phyloP scores from a whole-genome alignment of 192 early-diverging fungal genomes.

The Backusella australiensis region DNA sequence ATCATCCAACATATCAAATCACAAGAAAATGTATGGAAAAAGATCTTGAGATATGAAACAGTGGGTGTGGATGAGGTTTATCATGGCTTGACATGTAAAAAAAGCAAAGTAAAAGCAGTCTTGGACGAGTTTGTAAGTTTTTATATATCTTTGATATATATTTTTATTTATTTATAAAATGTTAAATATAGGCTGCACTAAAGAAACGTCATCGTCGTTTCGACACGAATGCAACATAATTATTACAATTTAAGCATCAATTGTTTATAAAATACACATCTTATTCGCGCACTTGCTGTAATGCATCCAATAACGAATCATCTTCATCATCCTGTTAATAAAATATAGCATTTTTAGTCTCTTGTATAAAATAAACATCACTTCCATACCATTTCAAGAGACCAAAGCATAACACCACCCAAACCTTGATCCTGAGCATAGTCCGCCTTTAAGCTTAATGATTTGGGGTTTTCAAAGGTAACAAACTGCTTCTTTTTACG shows the following conservation, averaged over 20 bases:
- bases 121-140: background rate
- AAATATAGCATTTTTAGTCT: background rate
- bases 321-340: conserved; percentile 18
- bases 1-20: background rate
- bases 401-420: conserved; percentile 68
- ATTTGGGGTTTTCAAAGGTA: conserved; percentile 65
- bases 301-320: conserved; percentile 10
- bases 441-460: conserved; percentile 53
- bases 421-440: conserved; percentile 50
- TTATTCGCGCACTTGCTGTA: conserved; percentile 15
- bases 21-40: conserved; percentile 1
- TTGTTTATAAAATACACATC: background rate
- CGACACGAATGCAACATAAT: background rate
- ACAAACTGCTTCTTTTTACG: conserved; percentile 52
- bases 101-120: background rate
- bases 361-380: background rate
- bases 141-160: background rate
- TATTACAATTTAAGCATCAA: background rate
- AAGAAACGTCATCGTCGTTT: background rate
- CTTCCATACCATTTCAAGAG: conserved; percentile 33
- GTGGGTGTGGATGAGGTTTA: background rate
- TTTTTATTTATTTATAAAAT: background rate
- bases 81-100: background rate
- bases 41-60: background rate
- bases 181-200: conserved; percentile 3